phyloP scores from a whole-genome alignment of 1,284 basidiomycete species.

The Leccinum laetum region DNA sequence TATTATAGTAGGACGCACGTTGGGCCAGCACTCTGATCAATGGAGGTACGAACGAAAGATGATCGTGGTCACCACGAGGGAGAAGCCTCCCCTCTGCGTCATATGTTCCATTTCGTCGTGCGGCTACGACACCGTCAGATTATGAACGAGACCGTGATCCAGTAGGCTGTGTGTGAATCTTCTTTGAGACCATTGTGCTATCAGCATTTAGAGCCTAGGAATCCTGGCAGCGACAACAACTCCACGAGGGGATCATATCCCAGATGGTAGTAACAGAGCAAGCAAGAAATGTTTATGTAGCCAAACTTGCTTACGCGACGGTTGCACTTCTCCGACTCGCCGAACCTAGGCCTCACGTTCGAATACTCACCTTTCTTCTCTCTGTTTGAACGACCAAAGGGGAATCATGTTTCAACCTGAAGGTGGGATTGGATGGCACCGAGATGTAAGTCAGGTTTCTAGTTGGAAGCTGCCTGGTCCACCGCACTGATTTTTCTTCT shows the following conservation, averaged over 20 bases:
- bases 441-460: not conserved
- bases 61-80: conserved; percentile 1
- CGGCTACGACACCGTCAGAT: not conserved
- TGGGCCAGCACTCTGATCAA: not conserved
- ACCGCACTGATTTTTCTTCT: not conserved
- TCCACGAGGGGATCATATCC: too few species aligned
- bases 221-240: too few species aligned
- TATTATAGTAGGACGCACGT: not conserved
- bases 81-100: not conserved
- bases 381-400: not conserved
- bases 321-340: too few species aligned
- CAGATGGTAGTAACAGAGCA: not conserved
- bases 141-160: not conserved
- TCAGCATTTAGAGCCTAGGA: not conserved
- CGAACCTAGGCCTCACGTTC: not conserved
- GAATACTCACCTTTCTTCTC: not conserved
- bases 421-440: not conserved
- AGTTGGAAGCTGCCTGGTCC: not conserved
- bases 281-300: not conserved
- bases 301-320: not conserved
- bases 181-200: not conserved
- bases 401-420: not conserved
- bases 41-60: not conserved
- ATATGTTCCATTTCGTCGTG: not conserved
- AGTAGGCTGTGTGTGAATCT: not conserved